A percentile compares a stretch with the other conserved stretches of the same genome.
Conservation (phyloP, 2,329 filamentous ascomycete species). For the Aspergillus fischeri region DNA sequence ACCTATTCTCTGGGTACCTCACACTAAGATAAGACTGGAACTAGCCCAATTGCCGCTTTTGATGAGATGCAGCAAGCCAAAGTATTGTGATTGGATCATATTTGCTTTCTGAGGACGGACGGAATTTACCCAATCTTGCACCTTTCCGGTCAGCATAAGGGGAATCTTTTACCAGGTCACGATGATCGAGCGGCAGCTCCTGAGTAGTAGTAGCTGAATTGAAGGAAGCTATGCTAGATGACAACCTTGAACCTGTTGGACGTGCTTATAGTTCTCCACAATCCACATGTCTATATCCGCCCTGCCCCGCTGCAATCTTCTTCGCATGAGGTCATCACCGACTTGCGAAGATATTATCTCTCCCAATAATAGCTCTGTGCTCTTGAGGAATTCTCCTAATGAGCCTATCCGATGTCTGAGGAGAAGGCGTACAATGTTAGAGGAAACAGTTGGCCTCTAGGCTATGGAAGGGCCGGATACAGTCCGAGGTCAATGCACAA, state of each 20-base stretch:
- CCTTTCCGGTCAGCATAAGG: background rate
- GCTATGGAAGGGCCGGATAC: background rate
- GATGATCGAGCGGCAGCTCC: background rate
- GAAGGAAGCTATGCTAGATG: background rate
- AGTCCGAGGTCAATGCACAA: background rate
- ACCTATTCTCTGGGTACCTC: background rate
- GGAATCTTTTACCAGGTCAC: background rate
- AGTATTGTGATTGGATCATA: background rate
- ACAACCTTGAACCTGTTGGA: too few species aligned
- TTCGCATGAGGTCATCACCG: background rate
- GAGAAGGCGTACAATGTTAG: background rate
- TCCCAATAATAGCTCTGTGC: background rate
- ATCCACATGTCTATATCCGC: background rate
- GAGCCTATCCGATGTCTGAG: background rate
- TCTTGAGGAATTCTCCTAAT: background rate
- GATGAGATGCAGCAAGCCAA: background rate
- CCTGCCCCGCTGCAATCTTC: background rate
- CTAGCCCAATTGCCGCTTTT: background rate
- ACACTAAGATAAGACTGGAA: background rate
- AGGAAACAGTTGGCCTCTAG: background rate
- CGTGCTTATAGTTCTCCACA: background rate
- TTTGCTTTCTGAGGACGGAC: too few species aligned
- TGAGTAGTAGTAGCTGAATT: background rate
- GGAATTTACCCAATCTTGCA: background rate
- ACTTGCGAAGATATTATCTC: background rate